Evolutionary conservation across 139 green algal genomes (phyloP).

Genomic region (Tetraselmis chui): DNA sequence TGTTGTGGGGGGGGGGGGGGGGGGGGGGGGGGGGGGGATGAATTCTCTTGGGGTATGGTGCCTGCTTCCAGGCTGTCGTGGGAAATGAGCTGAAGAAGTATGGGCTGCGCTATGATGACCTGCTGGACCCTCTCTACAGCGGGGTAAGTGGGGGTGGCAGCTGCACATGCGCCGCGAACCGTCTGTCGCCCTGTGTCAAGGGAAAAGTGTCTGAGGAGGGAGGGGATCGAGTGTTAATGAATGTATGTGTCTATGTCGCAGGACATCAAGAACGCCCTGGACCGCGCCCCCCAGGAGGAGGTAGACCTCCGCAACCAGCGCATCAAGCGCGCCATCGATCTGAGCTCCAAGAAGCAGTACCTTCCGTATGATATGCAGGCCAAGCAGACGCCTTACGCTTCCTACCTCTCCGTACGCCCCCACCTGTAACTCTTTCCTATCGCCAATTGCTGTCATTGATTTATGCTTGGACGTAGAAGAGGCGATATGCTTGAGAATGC

Average conservation of each 20-base stretch:
- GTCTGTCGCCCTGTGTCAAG: too few species aligned
- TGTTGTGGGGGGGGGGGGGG: too few species aligned
- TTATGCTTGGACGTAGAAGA: neutral
- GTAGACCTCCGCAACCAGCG: constrained; percentile 83
- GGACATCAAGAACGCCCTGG: constrained; percentile 90
- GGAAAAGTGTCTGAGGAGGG: too few species aligned
- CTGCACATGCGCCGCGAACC: too few species aligned
- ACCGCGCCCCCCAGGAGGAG: constrained; percentile 79
- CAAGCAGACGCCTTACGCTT: constrained; percentile 87
- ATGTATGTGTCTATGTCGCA: too few species aligned
- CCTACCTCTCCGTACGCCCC: constrained; percentile 47
- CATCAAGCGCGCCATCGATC: constrained; percentile 88
- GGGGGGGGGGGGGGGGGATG: neutral
- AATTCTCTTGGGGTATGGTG: neutral
- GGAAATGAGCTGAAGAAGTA: constrained; percentile 70
- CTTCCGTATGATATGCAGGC: constrained; percentile 77
- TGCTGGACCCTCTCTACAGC: constrained; percentile 70
- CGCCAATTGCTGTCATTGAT: constrained; percentile 8
- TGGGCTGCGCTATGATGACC: constrained; percentile 93
- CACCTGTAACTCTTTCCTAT: too few species aligned
- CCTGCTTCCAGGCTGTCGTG: constrained; percentile 34
- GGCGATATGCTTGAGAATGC: constrained; percentile 18
- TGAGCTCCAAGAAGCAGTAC: constrained; percentile 84
- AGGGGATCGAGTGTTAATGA: too few species aligned
- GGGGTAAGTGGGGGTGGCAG: too few species aligned